Base-by-base conservation (phyloP, 768 basidiomycete genomes). In the Chalciporus piperatus region DNA sequence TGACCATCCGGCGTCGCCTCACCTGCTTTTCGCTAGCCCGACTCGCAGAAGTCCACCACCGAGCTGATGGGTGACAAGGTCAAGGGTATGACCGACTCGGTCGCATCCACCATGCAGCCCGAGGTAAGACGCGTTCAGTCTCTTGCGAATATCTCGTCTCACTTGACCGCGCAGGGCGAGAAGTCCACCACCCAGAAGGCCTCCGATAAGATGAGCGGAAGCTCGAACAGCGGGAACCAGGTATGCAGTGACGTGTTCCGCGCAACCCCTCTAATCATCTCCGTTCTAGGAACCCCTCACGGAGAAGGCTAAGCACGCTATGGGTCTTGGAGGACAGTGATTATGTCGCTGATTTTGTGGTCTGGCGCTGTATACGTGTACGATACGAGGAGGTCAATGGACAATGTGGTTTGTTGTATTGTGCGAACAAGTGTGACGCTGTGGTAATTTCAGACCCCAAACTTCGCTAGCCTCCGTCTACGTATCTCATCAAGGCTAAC, bases 401-500 rank as follows among this genome's bases (percentile, higher is more conserved):
- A n/a, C n/a, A 37, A n/a, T n/a, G 14, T n/a, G 14, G n/a, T 16
- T 17, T 38, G 32, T 22, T 16, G 13, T 12, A 30, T n/a, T 48
- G 17, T 12, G 22, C 12, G 19, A 40, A 40, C 9, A 6, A 2
- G 10, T 32, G 6, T 12, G 11, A 25, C 25, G 14, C 19, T 32
- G 22, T 22, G 20, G 22, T 14, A 22, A 35, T 20, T 25, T 70
- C 59, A 81, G 28, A 72, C 71, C 16, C 81, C 85, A 66, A 91
- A 91, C 54, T 76, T 76, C 6, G 82, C 85, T 49, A 85, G 64
- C 43, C 87, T 71, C 62, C 80, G 77, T 61, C 74, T 74, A 38
- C 88, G 76, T 52, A 91, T 78, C 60, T 87, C 86, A 48, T 90
- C 89, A 30, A 87, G 58, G 55, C 72, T 79, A 9, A 78, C 73